These are phyloP conservation scores for Termitomyces sp. DNA, from an alignment of 768 basidiomycete genomes.

Conservation along the genomic window DNA sequence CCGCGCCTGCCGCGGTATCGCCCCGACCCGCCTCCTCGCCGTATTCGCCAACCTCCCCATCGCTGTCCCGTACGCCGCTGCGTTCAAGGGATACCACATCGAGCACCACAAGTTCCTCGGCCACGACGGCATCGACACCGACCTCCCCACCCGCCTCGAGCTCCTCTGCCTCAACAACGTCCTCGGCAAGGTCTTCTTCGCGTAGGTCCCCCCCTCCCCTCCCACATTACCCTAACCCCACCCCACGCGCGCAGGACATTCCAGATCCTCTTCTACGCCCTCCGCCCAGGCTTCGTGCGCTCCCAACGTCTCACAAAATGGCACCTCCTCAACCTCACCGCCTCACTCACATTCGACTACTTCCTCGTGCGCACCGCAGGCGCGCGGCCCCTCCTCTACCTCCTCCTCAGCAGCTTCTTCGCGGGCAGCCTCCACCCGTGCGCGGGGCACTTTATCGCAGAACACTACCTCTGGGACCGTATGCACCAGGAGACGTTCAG, in stretches of 20 bases:
- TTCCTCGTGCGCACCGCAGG: slow-evolving; percentile 47
- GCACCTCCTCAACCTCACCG: slow-evolving; percentile 76
- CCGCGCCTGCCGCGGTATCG: slow-evolving; percentile 80
- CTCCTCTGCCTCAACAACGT: slow-evolving; percentile 89
- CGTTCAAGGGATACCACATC: slow-evolving; percentile 95
- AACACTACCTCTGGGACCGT: slow-evolving; percentile 93
- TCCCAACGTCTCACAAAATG: slow-evolving; percentile 75
- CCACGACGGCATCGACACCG: slow-evolving; percentile 94
- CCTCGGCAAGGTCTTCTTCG: slow-evolving; percentile 96
- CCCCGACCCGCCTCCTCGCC: slow-evolving; percentile 81
- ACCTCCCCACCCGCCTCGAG: slow-evolving; percentile 85
- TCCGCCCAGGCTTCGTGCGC: slow-evolving; percentile 91
- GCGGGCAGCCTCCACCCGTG: slow-evolving; percentile 95
- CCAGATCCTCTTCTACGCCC: slow-evolving; percentile 96
- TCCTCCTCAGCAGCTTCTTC: slow-evolving; percentile 89
- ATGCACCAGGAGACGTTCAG: slow-evolving; percentile 94
- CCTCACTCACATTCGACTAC: slow-evolving; percentile 70
- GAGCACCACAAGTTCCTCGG: slow-evolving; percentile 96
- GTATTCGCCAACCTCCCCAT: slow-evolving; percentile 93
- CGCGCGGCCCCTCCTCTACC: slow-evolving; percentile 60
- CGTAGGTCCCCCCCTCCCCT: slow-evolving; percentile 45
- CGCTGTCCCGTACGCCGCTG: slow-evolving; percentile 89
- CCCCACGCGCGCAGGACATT: slow-evolving; percentile 84
- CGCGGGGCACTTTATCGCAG: slow-evolving; percentile 97
- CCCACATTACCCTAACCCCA: neutral